Conservation (phyloP, 208 protist genomes). For the Acanthamoeba culbertsoni region DNA sequence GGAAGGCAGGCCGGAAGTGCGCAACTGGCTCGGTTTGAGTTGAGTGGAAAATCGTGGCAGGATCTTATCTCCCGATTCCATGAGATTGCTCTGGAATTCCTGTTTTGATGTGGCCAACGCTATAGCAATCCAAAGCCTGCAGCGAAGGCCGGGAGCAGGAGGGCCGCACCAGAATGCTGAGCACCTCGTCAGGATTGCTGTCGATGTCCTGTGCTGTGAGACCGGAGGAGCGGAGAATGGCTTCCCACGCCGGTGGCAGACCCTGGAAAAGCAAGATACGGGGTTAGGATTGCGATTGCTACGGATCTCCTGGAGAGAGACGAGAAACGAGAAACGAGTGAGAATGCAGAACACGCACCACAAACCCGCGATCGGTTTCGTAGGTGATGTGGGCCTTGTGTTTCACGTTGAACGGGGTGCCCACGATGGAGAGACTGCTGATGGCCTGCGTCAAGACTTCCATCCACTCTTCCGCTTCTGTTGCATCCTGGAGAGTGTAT, state of each 20-base stretch:
- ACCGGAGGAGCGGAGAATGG: slow-evolving; percentile 63
- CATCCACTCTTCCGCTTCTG: background rate
- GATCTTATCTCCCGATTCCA: background rate
- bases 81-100: slow-evolving; percentile 62
- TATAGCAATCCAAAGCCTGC: no score
- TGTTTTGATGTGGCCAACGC: background rate
- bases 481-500: background rate
- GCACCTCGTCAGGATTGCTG: slow-evolving; percentile 66
- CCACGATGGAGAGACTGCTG: slow-evolving; percentile 48
- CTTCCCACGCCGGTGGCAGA: slow-evolving; percentile 74
- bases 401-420: slow-evolving; percentile 70
- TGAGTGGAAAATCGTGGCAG: background rate
- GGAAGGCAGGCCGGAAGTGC: background rate
- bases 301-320: background rate
- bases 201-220: slow-evolving; percentile 65
- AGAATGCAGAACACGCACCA: background rate
- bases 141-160: background rate
- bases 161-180: slow-evolving; percentile 59
- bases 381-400: slow-evolving; percentile 73
- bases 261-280: background rate
- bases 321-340: background rate
- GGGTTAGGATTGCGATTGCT: background rate
- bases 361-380: slow-evolving; percentile 65
- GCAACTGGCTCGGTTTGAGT: background rate
- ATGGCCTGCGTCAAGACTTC: background rate